These are phyloP conservation scores for Coemansia asiatica DNA, from an alignment of 192 early-diverging fungal species.

Conservation along the genomic window DNA sequence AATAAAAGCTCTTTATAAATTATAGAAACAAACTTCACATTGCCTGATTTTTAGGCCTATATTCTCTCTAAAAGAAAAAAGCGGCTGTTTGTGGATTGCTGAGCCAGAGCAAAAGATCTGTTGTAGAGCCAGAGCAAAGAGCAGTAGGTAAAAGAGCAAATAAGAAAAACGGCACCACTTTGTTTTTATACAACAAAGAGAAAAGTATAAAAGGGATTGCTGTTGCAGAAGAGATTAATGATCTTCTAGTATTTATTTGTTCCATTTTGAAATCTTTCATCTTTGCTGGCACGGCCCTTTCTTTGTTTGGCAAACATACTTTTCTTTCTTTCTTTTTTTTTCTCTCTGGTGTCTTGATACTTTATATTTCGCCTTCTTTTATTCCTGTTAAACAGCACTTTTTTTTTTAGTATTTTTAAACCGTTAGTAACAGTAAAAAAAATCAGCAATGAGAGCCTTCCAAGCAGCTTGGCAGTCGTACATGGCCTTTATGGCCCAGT, in stretches of 20 bases:
- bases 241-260: too few species aligned
- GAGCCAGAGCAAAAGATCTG: neutral
- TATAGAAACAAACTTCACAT: neutral
- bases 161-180: neutral
- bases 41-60: neutral
- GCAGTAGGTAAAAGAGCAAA: neutral
- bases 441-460: constrained; percentile 28
- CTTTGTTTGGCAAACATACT: neutral
- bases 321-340: constrained; percentile 10
- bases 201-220: too few species aligned
- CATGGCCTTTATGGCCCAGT: constrained; percentile 32
- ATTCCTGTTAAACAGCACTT: too few species aligned
- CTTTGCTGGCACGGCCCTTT: neutral
- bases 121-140: neutral
- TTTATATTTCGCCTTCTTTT: constrained; percentile 12
- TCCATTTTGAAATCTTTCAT: neutral
- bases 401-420: neutral
- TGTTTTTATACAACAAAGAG: neutral
- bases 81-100: constrained; percentile 4
- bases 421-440: neutral
- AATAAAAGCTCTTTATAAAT: neutral
- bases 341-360: neutral
- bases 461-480: constrained; percentile 40
- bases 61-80: neutral
- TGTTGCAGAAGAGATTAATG: neutral